Conservation (phyloP, 306 rosid species). For the Dryas alaskensis region DNA sequence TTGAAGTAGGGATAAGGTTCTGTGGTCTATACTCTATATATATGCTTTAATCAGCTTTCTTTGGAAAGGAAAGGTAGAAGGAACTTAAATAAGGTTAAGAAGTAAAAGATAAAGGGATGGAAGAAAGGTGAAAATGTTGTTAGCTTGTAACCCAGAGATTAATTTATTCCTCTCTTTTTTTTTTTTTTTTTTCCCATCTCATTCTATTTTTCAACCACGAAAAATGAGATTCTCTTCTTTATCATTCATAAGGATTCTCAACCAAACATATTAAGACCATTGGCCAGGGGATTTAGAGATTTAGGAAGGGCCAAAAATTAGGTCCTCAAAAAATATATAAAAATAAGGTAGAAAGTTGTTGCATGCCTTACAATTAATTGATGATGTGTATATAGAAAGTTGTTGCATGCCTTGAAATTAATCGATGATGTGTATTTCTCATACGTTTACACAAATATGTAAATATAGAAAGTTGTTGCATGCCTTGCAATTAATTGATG, state of each 20-base stretch:
- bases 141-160: not conserved
- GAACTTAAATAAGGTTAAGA: not conserved
- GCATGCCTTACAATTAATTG: not conserved
- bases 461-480: not conserved
- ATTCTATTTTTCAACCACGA: not conserved
- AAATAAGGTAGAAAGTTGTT: not conserved
- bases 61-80: not conserved
- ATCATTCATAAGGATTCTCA: not conserved
- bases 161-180: not conserved
- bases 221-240: not conserved
- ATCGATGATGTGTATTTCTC: not conserved
- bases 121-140: slow-evolving; percentile 10
- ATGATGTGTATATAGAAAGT: not conserved
- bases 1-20: not conserved
- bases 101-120: not conserved
- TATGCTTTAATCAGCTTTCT: not conserved
- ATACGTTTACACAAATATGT: not conserved
- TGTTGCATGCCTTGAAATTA: not conserved
- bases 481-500: not conserved
- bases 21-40: not conserved
- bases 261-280: not conserved
- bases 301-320: not conserved
- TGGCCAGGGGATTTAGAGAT: not conserved
- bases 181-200: not conserved
- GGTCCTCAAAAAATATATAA: not conserved